A percentile compares a stretch with the other conserved stretches of the same genome.
Evolutionary conservation across 495 filamentous ascomycete species (phyloP).

Genomic region (Daldinia bambusicola): DNA sequence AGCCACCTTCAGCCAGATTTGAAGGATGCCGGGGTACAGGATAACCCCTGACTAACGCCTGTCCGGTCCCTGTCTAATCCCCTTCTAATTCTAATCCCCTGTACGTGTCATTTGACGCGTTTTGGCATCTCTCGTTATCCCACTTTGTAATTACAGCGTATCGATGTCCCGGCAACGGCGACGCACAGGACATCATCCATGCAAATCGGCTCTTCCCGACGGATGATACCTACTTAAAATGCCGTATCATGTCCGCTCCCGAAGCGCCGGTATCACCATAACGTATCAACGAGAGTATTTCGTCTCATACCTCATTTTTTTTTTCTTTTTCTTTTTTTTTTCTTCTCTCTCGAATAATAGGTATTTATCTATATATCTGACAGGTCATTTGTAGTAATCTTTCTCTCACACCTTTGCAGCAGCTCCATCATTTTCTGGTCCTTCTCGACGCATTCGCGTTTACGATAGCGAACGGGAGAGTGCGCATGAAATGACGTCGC

Average conservation of each 20-base stretch:
- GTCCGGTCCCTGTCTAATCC: neutral
- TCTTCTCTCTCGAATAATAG: neutral
- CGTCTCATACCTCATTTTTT: no score
- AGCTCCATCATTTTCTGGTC: no score
- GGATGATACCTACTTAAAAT: neutral
- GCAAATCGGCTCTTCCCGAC: constrained; percentile 1
- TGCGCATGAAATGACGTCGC: no score
- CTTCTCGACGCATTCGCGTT: no score
- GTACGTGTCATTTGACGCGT: neutral
- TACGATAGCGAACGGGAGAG: no score
- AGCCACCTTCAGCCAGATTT: neutral
- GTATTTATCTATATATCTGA: neutral
- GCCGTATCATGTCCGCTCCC: neutral
- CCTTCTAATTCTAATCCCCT: neutral
- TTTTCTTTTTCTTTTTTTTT: no score
- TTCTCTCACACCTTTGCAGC: no score
- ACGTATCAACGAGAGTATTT: neutral
- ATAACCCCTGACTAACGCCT: neutral
- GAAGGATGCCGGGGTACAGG: neutral
- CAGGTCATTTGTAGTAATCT: constrained; percentile 1
- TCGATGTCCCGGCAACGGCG: constrained; percentile 20
- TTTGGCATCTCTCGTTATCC: neutral
- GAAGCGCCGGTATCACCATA: neutral
- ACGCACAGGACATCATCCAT: constrained; percentile 21
- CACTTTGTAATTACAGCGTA: neutral